Percentiles rank a stretch among this genome's conserved stretches.
These are phyloP conservation scores for Trametes polyzona DNA, from an alignment of 1,284 basidiomycete genomes.

Conservation along the genomic window DNA sequence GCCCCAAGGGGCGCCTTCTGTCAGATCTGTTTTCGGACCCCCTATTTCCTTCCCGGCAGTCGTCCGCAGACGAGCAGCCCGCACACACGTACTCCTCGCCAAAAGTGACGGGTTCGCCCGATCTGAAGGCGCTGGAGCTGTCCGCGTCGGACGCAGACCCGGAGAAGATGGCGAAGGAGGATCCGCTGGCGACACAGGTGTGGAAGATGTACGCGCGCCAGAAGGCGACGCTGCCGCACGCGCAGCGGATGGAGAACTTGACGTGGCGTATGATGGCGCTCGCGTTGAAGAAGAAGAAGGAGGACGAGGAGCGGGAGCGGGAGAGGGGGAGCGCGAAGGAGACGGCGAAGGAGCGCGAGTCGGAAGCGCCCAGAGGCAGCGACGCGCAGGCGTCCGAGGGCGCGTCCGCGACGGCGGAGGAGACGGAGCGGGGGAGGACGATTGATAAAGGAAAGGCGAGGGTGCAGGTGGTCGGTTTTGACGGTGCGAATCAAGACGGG, in stretches of 20 bases:
- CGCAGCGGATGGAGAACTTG: conserved; percentile 95
- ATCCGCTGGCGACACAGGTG: conserved; percentile 93
- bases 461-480: conserved; percentile 79
- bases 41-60: conserved; percentile 49
- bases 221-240: conserved; percentile 87
- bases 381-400: conserved; percentile 30
- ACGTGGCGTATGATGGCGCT: conserved; percentile 99
- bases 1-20: conserved; percentile 49
- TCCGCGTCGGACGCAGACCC: conserved; percentile 53
- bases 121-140: conserved; percentile 49
- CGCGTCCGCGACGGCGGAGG: conserved; percentile 28
- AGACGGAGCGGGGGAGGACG: conserved; percentile 65
- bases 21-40: conserved; percentile 76
- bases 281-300: conserved; percentile 86
- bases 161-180: conserved; percentile 73
- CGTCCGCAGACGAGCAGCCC: conserved; percentile 44
- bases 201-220: conserved; percentile 97
- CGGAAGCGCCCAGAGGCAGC: conserved; percentile 23
- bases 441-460: conserved; percentile 77
- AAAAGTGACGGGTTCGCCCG: conserved; percentile 67
- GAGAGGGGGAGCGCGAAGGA: conserved; percentile 79
- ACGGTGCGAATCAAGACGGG: conserved; percentile 72
- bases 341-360: conserved; percentile 67
- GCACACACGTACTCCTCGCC: conserved; percentile 65
- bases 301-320: conserved; percentile 54